Percentiles rank a stretch among this genome's conserved stretches.
Conservation (phyloP, 805 yeast genomes). For the Cyberlindnera xylosilytica region DNA sequence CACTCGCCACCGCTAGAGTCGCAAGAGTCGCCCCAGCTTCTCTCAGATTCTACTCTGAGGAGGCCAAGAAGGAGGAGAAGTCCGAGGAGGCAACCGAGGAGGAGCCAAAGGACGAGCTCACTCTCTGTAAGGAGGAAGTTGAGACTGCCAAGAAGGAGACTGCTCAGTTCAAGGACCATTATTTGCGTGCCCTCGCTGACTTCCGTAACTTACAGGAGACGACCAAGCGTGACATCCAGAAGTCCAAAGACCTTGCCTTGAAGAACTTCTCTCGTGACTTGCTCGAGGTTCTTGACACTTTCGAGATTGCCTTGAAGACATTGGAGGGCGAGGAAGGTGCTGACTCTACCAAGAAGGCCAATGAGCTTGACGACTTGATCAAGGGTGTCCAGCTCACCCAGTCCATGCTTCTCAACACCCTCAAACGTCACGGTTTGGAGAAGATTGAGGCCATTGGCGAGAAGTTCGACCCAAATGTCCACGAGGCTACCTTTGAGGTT, state of each 20-base stretch:
- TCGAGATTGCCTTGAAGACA: constrained; percentile 28
- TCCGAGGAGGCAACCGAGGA: constrained; percentile 10
- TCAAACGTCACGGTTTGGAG: constrained; percentile 46
- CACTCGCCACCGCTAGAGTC: constrained; percentile 5
- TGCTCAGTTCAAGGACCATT: constrained; percentile 27
- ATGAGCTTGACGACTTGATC: constrained; percentile 44
- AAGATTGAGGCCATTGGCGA: constrained; percentile 48
- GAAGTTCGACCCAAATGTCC: constrained; percentile 49
- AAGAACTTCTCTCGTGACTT: constrained; percentile 29
- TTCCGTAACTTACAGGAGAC: constrained; percentile 30
- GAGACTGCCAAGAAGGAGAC: constrained; percentile 26
- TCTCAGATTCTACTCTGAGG: constrained; percentile 28
- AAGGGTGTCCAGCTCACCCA: constrained; percentile 53
- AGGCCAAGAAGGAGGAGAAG: constrained; percentile 23
- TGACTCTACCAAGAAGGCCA: constrained; percentile 25
- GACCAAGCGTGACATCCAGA: constrained; percentile 29
- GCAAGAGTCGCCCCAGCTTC: constrained; percentile 3
- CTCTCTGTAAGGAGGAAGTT: constrained; percentile 17
- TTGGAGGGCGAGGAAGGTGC: constrained; percentile 27
- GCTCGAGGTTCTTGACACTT: constrained; percentile 29
- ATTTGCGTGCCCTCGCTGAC: constrained; percentile 28
- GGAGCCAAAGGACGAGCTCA: constrained; percentile 25
- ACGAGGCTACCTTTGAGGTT: constrained; percentile 51
- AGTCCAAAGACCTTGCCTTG: constrained; percentile 29
- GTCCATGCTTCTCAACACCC: constrained; percentile 46